Base-by-base conservation (phyloP, 176 grass and related monocot species). In the Avena eriantha region DNA sequence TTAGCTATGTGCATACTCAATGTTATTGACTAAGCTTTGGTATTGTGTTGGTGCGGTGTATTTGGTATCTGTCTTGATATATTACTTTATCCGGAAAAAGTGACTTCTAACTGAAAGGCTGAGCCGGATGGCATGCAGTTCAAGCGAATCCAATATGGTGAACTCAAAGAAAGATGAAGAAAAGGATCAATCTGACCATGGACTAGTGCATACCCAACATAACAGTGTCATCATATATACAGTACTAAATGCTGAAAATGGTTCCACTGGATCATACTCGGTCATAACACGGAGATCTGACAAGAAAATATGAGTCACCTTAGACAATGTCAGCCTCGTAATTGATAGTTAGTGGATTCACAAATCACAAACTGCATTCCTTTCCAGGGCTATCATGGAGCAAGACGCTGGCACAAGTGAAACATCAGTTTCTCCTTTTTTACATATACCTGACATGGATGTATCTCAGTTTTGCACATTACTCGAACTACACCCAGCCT, bases 201-300 rank as follows among this genome's bases (percentile, higher is more conserved):
- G 72, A 64, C 23, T 66, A 80, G 60, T 84, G 76, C 56, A 88
- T 86, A 57, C 91, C 85, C 49, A 93, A 90, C 13, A 88, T 50
- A 77, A 73, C 86, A 41, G 73, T 90, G 35, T 90, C 82, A 59
- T 86, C 83, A 41, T 41, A 41, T 41, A 88, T 21, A 86, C 56
- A 34, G 47, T 88, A 80, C 82, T 77, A 77, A 88, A 90, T 58
- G 88, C 88, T 26, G 56, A 86, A 77, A 93, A 69, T 16, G 85
- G 73, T 54, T 90, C 47, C 1, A 93, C 24, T 75, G 71, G 24
- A 23, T 73, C 82, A 72, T 90, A 88, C 69, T 82, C 57, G 16
- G 41, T 85, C 31, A 93, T 58, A 69, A 90, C 91, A 16, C 70
- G 35, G 24, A 93, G 69, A 90, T 90, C 91, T 93, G 81, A 78